Percentiles rank a stretch among this genome's conserved stretches.
phyloP scores from a whole-genome alignment of 2,329 filamentous ascomycete species.

The Proliferodiscus dingleyae region DNA sequence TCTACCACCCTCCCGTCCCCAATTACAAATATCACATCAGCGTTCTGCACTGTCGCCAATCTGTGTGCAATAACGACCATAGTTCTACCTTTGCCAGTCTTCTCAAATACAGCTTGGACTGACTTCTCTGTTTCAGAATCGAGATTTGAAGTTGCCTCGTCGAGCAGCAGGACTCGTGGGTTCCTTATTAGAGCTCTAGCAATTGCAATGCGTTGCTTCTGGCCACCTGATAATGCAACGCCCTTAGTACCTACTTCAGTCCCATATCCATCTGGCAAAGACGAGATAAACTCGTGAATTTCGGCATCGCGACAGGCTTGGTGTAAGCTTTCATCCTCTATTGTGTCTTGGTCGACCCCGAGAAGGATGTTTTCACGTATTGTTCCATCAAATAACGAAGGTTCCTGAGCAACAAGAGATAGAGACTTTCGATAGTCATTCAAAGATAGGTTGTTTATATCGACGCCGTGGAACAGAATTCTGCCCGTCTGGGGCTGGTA shows the following conservation, averaged over 20 bases:
- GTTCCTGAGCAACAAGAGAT: constrained; percentile 68
- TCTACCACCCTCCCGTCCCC: constrained; percentile 24
- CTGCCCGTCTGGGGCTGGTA: constrained; percentile 57
- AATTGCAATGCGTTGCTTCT: constrained; percentile 92
- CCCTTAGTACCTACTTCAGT: constrained; percentile 89
- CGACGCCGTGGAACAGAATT: constrained; percentile 56
- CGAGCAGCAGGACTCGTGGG: constrained; percentile 63
- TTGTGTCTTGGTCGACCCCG: constrained; percentile 44
- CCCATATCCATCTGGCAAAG: constrained; percentile 78
- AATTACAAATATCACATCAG: constrained; percentile 27
- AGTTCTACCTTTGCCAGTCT: constrained; percentile 51
- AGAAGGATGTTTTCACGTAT: constrained; percentile 65
- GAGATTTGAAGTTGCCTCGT: constrained; percentile 60
- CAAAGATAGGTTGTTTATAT: constrained; percentile 54
- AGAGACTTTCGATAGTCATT: constrained; percentile 59
- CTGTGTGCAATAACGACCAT: constrained; percentile 33
- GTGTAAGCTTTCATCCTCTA: constrained; percentile 61
- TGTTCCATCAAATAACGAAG: constrained; percentile 62
- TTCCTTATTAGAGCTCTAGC: constrained; percentile 62
- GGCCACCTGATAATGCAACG: constrained; percentile 83
- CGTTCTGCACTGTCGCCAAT: constrained; percentile 25
- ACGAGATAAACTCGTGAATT: constrained; percentile 80
- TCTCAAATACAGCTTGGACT: constrained; percentile 62
- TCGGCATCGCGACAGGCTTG: constrained; percentile 65
- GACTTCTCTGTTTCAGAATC: constrained; percentile 51